Evolutionary conservation across 352 stramenopile species (phyloP), one percentile per base, ranked within the genome.

Genomic region (Halophytophthora polymorphica): DNA sequence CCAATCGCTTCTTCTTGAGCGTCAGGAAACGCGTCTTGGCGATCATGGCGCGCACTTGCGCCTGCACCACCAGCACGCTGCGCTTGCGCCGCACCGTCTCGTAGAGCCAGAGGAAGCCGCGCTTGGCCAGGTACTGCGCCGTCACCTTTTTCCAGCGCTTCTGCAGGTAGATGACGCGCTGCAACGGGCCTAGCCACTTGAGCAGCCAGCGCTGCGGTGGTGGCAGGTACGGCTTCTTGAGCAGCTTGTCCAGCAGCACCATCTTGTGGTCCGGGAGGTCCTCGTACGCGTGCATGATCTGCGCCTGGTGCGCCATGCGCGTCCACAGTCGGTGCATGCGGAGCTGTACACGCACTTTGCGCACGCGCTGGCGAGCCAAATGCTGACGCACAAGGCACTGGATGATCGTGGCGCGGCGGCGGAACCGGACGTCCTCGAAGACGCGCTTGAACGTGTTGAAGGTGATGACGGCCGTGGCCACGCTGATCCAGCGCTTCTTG

Each of bases 131-230:
- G 29, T 85, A 91, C 50, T 91, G 79, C 7, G 75, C 66, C 21
- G 69, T 80, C 10, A 88, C 73, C 64, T 88, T 90, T 55, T 88
- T 88, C 77, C 83, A 94, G 15, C 84, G 75, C 54, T 91, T 92
- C 40, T 94, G 83, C 43, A 94, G 43, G 61, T 92, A 94, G 56
- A 94, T 87, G 3, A 90, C 75, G 14, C 77, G 77, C 52, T 91
- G 75, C 18, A 94, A 49, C 34, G 83, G 83, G 3, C 81, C 83
- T 7, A 94, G 66, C 83, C 83, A 94, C 58, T 86, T 90, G n/a
- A 94, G 68, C 23, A 94, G 44, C 83, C 83, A 94, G 0, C 78
- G 81, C 46, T 92, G 83, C 15, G 66, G 56, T 1, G 60, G 50
- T 2, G 80, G 75, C 13, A 94, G 45, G 37, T 83, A 88, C 39